Evolutionary conservation across 768 basidiomycete genomes (phyloP).

Genomic region (Tubosaeta sp.): DNA sequence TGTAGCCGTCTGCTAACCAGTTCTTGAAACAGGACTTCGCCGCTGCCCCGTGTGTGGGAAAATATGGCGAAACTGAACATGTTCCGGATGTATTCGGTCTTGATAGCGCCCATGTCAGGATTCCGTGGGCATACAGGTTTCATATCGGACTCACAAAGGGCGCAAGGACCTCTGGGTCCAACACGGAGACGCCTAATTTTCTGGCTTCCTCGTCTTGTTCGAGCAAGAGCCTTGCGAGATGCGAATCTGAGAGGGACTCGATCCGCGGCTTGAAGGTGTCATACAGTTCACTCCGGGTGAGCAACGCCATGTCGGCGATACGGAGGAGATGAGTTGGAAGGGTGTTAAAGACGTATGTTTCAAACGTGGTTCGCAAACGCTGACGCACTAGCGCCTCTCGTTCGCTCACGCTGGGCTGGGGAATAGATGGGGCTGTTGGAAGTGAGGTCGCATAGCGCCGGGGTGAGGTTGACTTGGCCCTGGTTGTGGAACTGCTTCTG

Average conservation of each 20-base stretch:
- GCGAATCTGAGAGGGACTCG: slow-evolving; percentile 18
- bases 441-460: slow-evolving; percentile 16
- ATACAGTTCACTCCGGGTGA: slow-evolving; percentile 19
- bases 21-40: slow-evolving; percentile 22
- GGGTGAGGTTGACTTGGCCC: slow-evolving; percentile 18
- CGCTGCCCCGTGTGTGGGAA: slow-evolving; percentile 26
- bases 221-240: slow-evolving; percentile 21
- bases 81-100: slow-evolving; percentile 16
- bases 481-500: slow-evolving; percentile 18
- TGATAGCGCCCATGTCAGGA: slow-evolving; percentile 6
- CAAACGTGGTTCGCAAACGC: slow-evolving; percentile 19
- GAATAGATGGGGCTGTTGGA: slow-evolving; percentile 11
- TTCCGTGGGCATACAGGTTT: not conserved
- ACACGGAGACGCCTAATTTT: slow-evolving; percentile 16
- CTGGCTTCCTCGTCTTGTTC: slow-evolving; percentile 23
- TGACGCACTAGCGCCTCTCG: slow-evolving; percentile 19
- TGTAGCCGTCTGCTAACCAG: slow-evolving; percentile 15
- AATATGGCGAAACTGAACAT: slow-evolving; percentile 24
- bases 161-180: slow-evolving; percentile 16
- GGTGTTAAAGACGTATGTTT: slow-evolving; percentile 23
- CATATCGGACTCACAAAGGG: slow-evolving; percentile 18
- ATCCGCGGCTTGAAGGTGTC: slow-evolving; percentile 18
- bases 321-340: slow-evolving; percentile 24
- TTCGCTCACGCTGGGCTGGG: slow-evolving; percentile 19
- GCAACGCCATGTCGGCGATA: slow-evolving; percentile 18